Evolutionary conservation across 2,329 filamentous ascomycete species (phyloP).

Genomic region (Penicillium digitatum): DNA sequence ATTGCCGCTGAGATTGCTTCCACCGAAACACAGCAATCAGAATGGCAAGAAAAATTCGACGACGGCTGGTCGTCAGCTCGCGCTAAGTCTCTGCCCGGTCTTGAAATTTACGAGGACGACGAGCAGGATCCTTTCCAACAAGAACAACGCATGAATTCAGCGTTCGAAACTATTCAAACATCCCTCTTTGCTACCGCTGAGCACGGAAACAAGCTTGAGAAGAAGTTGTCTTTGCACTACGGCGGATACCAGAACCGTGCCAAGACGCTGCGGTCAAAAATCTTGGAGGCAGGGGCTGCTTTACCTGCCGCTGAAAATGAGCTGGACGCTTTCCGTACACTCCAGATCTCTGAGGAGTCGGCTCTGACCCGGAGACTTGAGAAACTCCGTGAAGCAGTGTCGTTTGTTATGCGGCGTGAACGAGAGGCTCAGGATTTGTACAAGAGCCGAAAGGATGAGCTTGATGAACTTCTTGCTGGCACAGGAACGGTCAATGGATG

Average conservation of each 20-base stretch:
- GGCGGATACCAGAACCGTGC: slow-evolving; percentile 87
- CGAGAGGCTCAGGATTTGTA: slow-evolving; percentile 88
- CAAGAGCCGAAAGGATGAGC: slow-evolving; percentile 69
- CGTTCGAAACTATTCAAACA: slow-evolving; percentile 73
- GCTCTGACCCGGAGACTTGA: slow-evolving; percentile 70
- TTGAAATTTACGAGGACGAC: slow-evolving; percentile 74
- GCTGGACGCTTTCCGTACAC: slow-evolving; percentile 67
- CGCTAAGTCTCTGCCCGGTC: slow-evolving; percentile 60
- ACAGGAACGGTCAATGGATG: slow-evolving; percentile 38
- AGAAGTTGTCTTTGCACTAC: slow-evolving; percentile 81
- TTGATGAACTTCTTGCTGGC: slow-evolving; percentile 55
- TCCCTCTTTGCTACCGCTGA: slow-evolving; percentile 70
- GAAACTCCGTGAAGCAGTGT: slow-evolving; percentile 75
- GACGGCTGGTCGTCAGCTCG: slow-evolving; percentile 51
- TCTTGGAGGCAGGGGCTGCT: slow-evolving; percentile 67
- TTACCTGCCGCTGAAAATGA: slow-evolving; percentile 69
- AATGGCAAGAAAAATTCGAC: slow-evolving; percentile 49
- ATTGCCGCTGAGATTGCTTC: slow-evolving; percentile 65
- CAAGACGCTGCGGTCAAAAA: slow-evolving; percentile 75
- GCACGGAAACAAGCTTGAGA: slow-evolving; percentile 81
- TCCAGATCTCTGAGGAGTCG: slow-evolving; percentile 75
- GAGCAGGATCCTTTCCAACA: slow-evolving; percentile 61
- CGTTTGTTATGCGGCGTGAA: slow-evolving; percentile 73
- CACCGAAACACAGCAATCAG: slow-evolving; percentile 46
- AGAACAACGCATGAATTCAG: slow-evolving; percentile 58